These are phyloP conservation scores for Strombidium stylifer DNA, from an alignment of 73 alveolate species.

Conservation along the genomic window DNA sequence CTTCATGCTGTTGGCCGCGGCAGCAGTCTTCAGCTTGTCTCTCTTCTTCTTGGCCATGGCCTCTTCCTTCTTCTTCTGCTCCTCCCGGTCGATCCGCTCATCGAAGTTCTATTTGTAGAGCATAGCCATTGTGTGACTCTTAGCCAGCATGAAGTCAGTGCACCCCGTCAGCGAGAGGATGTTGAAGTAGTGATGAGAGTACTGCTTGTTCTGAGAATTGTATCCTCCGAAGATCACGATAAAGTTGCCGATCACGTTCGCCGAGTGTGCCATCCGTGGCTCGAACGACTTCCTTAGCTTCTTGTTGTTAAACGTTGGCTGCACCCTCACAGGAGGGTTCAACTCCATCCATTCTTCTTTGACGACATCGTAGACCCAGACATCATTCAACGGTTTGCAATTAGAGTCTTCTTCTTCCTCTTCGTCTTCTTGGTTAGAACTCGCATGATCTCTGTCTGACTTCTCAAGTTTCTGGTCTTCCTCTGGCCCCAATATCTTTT, in stretches of 20 bases:
- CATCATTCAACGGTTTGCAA: conserved; percentile 17
- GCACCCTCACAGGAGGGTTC: conserved; percentile 5
- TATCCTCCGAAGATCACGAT: conserved; percentile 41
- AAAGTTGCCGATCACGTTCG: conserved; percentile 6
- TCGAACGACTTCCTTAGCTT: conserved; percentile 25
- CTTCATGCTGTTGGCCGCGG: no score
- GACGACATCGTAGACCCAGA: conserved; percentile 32
- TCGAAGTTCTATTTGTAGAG: no score
- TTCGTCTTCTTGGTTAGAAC: neutral
- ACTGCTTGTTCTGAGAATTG: no score
- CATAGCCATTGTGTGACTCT: no score
- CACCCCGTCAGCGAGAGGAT: no score
- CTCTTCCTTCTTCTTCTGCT: no score
- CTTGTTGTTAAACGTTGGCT: conserved; percentile 26
- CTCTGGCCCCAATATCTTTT: neutral
- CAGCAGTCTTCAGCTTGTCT: no score
- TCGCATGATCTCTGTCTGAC: neutral
- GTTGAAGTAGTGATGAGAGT: no score
- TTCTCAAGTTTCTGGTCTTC: neutral
- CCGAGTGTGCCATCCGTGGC: conserved; percentile 50
- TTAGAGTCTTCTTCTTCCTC: neutral
- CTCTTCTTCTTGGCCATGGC: no score
- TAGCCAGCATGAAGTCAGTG: no score
- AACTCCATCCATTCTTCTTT: conserved; percentile 16
- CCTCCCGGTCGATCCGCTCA: no score